Evolutionary conservation across 2,329 filamentous ascomycete genomes (phyloP).

Genomic region (Cadophora sp.): DNA sequence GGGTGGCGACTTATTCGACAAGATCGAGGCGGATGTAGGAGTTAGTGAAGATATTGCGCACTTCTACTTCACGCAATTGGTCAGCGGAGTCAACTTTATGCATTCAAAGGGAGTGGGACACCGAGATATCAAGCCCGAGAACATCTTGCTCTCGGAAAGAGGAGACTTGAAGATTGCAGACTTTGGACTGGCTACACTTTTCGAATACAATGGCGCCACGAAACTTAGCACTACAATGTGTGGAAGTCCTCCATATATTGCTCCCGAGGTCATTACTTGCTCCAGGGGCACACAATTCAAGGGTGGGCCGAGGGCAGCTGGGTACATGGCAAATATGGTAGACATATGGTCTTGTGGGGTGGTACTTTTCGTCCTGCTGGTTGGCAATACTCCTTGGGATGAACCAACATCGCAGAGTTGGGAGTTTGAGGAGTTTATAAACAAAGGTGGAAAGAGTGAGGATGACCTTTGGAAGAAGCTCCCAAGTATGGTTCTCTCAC

Average conservation of each 20-base stretch:
- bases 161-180: slow-evolving; percentile 95
- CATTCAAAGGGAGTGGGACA: slow-evolving; percentile 96
- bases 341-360: slow-evolving; percentile 99
- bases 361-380: slow-evolving; percentile 93
- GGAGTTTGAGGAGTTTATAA: slow-evolving; percentile 89
- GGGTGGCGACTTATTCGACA: slow-evolving; percentile 97
- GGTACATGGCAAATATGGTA: slow-evolving; percentile 78
- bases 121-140: slow-evolving; percentile 91
- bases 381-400: slow-evolving; percentile 98
- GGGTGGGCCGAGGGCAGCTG: slow-evolving; percentile 58
- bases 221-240: slow-evolving; percentile 90
- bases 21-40: slow-evolving; percentile 97
- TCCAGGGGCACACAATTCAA: slow-evolving; percentile 52
- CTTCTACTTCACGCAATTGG: slow-evolving; percentile 91
- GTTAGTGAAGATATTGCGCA: slow-evolving; percentile 96
- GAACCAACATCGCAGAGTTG: slow-evolving; percentile 85
- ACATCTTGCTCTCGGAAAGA: slow-evolving; percentile 84
- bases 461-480: slow-evolving; percentile 87
- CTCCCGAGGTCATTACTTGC: slow-evolving; percentile 81
- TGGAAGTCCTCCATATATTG: slow-evolving; percentile 96
- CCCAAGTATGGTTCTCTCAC: slow-evolving; percentile 75
- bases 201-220: slow-evolving; percentile 83
- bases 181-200: slow-evolving; percentile 94
- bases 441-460: slow-evolving; percentile 78
- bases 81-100: slow-evolving; percentile 91